Conservation (phyloP, 345 rosid species). For the Aethionema arabicum region DNA sequence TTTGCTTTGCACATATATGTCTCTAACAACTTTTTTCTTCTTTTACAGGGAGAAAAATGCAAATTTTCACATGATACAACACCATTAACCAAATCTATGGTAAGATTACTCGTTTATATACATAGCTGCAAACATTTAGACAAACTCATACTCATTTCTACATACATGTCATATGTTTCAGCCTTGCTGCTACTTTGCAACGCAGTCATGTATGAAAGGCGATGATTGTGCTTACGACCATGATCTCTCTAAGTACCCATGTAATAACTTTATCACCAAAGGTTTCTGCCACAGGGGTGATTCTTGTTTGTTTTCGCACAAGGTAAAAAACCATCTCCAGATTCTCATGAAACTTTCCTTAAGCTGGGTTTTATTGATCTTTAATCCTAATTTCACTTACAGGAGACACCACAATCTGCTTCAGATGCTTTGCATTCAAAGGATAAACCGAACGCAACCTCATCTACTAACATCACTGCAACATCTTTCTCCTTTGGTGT, state of each 20-base stretch:
- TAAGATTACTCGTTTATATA: slow-evolving; percentile 20
- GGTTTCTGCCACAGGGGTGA: slow-evolving; percentile 77
- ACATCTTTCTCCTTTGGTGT: slow-evolving; percentile 11
- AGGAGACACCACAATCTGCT: slow-evolving; percentile 32
- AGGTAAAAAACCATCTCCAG: slow-evolving; percentile 46
- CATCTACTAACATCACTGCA: slow-evolving; percentile 25
- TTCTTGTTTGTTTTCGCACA: slow-evolving; percentile 80
- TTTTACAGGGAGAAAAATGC: slow-evolving; percentile 74
- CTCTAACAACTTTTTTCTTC: slow-evolving; percentile 9
- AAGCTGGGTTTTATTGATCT: slow-evolving; percentile 9
- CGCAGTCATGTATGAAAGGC: slow-evolving; percentile 84
- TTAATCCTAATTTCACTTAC: slow-evolving; percentile 22
- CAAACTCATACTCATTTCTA: background rate
- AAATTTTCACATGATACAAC: slow-evolving; percentile 78
- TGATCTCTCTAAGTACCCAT: slow-evolving; percentile 79
- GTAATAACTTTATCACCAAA: slow-evolving; percentile 48
- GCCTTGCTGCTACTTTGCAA: slow-evolving; percentile 91
- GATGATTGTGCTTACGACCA: slow-evolving; percentile 91
- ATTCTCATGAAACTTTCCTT: slow-evolving; percentile 11
- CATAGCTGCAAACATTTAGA: background rate
- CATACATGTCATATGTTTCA: slow-evolving; percentile 42
- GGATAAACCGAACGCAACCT: slow-evolving; percentile 2
- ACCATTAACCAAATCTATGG: slow-evolving; percentile 72
- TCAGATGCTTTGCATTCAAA: slow-evolving; percentile 7
- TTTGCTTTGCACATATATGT: background rate